Evolutionary conservation across 495 filamentous ascomycete species (phyloP).

Genomic region (Penicillium argentinense): DNA sequence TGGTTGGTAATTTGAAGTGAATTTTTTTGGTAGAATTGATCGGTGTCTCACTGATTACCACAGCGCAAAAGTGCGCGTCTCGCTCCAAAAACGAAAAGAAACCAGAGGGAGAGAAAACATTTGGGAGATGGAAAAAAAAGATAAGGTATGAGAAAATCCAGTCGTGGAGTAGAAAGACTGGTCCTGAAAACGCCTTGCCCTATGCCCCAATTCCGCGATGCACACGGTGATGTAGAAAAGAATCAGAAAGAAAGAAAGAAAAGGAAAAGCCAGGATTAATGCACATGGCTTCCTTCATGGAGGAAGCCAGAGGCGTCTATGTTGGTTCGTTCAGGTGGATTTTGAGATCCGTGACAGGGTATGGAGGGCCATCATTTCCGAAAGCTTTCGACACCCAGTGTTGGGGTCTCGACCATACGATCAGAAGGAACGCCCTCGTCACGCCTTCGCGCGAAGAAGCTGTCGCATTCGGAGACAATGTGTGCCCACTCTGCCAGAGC

Average conservation of each 20-base stretch:
- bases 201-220: slow-evolving; percentile 30
- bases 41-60: slow-evolving; percentile 18
- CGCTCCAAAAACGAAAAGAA: slow-evolving; percentile 14
- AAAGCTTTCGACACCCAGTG: slow-evolving; percentile 81
- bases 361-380: slow-evolving; percentile 43
- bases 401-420: slow-evolving; percentile 81
- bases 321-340: not conserved
- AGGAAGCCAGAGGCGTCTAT: slow-evolving; percentile 18
- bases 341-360: not conserved
- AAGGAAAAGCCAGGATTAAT: slow-evolving; percentile 9
- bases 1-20: not conserved
- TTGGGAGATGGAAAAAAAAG: slow-evolving; percentile 1
- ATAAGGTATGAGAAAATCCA: slow-evolving; percentile 9
- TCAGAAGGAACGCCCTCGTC: slow-evolving; percentile 80
- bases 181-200: slow-evolving; percentile 23
- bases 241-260: too few relatives aligned
- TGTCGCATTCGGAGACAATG: slow-evolving; percentile 84
- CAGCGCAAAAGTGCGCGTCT: slow-evolving; percentile 9
- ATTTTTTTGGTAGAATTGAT: not conserved
- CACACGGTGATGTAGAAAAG: slow-evolving; percentile 20
- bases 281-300: slow-evolving; percentile 5
- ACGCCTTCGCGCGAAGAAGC: slow-evolving; percentile 83
- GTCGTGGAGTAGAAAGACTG: slow-evolving; percentile 3
- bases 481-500: slow-evolving; percentile 90
- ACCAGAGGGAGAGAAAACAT: slow-evolving; percentile 6